phyloP scores from a whole-genome alignment of 202 grass and related monocot genomes.

The Bolboschoenoplectus hybrid region DNA sequence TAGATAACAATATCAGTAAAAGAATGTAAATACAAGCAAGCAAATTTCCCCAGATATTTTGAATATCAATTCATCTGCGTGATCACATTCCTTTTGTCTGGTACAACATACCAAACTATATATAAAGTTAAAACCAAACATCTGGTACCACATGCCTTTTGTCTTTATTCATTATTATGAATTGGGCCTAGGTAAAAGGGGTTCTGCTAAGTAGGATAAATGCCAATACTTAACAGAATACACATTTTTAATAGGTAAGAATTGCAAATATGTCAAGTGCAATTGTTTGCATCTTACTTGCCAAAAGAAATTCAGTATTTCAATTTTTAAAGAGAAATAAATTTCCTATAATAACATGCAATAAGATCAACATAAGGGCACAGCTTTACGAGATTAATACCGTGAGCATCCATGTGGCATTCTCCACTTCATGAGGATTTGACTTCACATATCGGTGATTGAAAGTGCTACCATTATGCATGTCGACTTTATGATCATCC shows the following conservation, averaged over 20 bases:
- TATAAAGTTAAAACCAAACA: neutral
- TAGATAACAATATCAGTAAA: neutral
- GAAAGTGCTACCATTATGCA: conserved; percentile 95
- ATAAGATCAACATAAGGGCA: neutral
- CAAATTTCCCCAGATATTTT: neutral
- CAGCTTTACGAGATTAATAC: conserved; percentile 41
- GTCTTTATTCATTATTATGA: neutral
- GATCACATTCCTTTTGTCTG: neutral
- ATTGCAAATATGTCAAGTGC: neutral
- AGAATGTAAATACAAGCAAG: neutral
- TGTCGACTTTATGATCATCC: conserved; percentile 99
- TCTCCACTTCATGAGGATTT: conserved; percentile 96
- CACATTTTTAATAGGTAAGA: neutral
- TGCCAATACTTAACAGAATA: neutral
- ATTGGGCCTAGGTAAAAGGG: neutral
- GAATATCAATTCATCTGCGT: neutral
- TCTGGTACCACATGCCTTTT: neutral
- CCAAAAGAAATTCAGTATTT: neutral
- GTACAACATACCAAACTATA: neutral
- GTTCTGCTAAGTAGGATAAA: neutral
- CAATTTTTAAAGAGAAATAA: neutral
- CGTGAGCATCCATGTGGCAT: conserved; percentile 99
- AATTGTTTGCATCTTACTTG: neutral
- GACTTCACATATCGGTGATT: conserved; percentile 97
- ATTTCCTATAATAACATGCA: neutral